Evolutionary conservation across 306 rosid genomes (phyloP).

Genomic region (Arachis stenosperma): DNA sequence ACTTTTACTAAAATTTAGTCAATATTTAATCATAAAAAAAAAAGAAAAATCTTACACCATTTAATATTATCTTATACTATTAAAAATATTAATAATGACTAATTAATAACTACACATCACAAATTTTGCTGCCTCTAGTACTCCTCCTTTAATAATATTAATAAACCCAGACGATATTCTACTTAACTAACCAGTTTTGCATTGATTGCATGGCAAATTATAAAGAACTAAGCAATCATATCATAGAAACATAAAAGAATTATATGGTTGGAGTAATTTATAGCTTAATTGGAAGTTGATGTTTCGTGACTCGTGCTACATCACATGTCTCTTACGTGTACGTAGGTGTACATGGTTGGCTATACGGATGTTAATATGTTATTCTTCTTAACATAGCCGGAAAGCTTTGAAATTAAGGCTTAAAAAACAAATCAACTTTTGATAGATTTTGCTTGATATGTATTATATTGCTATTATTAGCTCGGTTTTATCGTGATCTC

Average conservation of each 20-base stretch:
- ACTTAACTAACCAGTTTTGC: conserved; percentile 1
- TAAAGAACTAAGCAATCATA: neutral
- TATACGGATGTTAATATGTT: neutral
- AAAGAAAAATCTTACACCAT: no score
- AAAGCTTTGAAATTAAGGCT: neutral
- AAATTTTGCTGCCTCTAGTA: no score
- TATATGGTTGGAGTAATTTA: neutral
- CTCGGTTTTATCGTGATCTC: no score
- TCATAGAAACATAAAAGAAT: neutral
- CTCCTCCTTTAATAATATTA: no score
- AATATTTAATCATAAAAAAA: no score
- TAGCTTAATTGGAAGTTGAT: neutral
- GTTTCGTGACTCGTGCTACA: neutral
- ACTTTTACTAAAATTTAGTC: no score
- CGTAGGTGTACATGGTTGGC: neutral
- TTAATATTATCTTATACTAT: no score
- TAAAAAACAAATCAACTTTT: no score
- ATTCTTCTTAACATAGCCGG: neutral
- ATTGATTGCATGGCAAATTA: conserved; percentile 33
- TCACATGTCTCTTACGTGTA: neutral
- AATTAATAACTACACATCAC: no score
- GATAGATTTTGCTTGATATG: no score
- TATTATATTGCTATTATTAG: no score
- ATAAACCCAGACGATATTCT: neutral
- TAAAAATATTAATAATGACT: no score